These are phyloP conservation scores for Gentiana macrophylla DNA, from an alignment of 257 asterid species.

Conservation along the genomic window DNA sequence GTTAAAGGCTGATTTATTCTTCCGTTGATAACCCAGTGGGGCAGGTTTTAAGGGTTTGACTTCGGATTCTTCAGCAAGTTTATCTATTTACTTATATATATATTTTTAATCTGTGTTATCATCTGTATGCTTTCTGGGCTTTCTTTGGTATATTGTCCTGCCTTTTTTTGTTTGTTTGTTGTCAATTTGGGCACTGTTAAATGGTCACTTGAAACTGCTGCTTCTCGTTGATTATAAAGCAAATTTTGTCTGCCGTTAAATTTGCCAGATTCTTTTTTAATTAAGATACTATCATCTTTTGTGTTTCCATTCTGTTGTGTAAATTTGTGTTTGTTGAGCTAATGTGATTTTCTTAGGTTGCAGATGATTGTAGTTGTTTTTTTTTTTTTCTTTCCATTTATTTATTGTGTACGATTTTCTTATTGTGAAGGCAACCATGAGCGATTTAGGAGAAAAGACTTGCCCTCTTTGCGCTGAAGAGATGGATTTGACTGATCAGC, in stretches of 20 bases:
- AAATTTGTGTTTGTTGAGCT: neutral
- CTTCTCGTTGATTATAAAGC: too few relatives aligned
- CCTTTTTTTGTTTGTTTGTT: too few relatives aligned
- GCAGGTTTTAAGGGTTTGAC: too few relatives aligned
- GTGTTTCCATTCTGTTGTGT: neutral
- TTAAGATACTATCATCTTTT: neutral
- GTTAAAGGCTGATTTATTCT: too few relatives aligned
- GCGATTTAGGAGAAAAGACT: slow-evolving; percentile 80
- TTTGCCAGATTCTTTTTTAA: neutral
- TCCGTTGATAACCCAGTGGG: too few relatives aligned
- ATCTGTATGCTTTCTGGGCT: too few relatives aligned
- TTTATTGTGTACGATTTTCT: neutral
- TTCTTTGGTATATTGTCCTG: too few relatives aligned
- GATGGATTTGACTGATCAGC: slow-evolving; percentile 65
- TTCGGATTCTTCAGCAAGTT: too few relatives aligned
- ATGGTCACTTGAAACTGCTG: too few relatives aligned
- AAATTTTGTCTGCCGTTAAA: neutral
- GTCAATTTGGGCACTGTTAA: too few relatives aligned
- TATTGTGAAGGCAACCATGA: slow-evolving; percentile 50
- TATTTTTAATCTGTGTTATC: too few relatives aligned
- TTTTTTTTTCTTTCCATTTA: neutral
- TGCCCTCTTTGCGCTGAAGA: slow-evolving; percentile 99
- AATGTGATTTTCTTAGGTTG: neutral
- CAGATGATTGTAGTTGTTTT: neutral
- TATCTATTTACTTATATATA: too few relatives aligned